These are phyloP conservation scores for Salmacisia buchloeana DNA, from an alignment of 1,284 basidiomycete species.

Conservation along the genomic window DNA sequence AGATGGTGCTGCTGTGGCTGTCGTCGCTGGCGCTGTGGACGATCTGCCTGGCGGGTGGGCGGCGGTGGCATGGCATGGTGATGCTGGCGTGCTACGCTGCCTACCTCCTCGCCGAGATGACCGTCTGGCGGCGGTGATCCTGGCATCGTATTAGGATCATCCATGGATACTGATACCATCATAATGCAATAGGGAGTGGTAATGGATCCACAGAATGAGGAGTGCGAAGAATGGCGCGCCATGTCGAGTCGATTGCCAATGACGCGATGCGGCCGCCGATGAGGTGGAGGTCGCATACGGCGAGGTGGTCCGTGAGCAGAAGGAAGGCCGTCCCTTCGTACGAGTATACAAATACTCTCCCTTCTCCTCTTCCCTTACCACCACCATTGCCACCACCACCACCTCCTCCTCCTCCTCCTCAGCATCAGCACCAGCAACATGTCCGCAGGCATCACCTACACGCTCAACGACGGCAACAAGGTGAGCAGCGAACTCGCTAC, in stretches of 20 bases:
- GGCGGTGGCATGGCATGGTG: conserved; percentile 25
- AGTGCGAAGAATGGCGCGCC: no score
- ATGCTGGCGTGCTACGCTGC: conserved; percentile 26
- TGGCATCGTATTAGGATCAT: neutral
- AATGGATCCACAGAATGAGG: no score
- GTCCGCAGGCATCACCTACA: neutral
- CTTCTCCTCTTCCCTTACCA: no score
- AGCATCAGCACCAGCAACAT: neutral
- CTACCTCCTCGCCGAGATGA: conserved; percentile 29
- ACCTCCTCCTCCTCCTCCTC: neutral
- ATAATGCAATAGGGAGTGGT: no score
- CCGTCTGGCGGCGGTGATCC: conserved; percentile 19
- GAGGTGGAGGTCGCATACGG: neutral
- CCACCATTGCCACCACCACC: neutral
- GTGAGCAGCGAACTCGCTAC: neutral
- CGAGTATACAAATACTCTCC: no score
- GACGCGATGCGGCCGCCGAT: neutral
- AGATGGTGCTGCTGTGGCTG: conserved; percentile 18
- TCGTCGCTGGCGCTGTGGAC: conserved; percentile 25
- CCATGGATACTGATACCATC: neutral
- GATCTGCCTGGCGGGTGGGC: conserved; percentile 27
- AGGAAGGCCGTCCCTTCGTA: neutral
- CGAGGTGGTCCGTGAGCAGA: neutral
- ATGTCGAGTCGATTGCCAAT: neutral
- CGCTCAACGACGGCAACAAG: conserved; percentile 7